phyloP scores from a whole-genome alignment of 306 rosid genomes.

The Rosa rugosa region DNA sequence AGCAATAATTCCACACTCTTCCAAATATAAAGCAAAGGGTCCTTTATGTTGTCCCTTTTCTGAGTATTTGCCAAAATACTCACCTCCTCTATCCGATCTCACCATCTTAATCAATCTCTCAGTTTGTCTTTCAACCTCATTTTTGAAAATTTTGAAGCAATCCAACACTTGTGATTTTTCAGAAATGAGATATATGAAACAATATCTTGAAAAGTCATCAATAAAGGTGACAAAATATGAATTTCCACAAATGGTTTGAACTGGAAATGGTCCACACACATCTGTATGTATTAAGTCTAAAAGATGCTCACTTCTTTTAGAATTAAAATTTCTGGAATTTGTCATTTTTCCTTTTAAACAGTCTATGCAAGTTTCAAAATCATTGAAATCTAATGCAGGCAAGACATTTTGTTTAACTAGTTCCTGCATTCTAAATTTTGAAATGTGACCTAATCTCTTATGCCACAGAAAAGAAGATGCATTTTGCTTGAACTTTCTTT shows the following conservation, averaged over 20 bases:
- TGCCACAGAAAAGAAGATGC: background rate
- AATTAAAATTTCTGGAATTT: background rate
- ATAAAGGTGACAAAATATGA: background rate
- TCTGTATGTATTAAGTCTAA: background rate
- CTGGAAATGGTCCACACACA: background rate
- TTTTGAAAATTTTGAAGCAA: too few species aligned
- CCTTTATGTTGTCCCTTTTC: background rate
- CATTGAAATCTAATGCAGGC: background rate
- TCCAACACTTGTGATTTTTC: background rate
- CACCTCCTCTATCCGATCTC: too few species aligned
- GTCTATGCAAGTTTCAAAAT: background rate
- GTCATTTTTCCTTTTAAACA: background rate
- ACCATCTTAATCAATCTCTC: too few species aligned
- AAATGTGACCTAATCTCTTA: background rate
- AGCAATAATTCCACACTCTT: background rate
- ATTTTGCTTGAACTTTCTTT: background rate
- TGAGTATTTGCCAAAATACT: too few species aligned
- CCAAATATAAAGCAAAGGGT: background rate
- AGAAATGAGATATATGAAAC: background rate
- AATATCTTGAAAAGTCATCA: background rate
- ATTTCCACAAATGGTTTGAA: background rate
- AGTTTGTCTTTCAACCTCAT: too few species aligned
- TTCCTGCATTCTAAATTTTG: background rate
- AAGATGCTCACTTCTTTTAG: background rate
- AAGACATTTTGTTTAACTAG: too few species aligned